These are phyloP conservation scores for Dothidotthia symphoricarpi DNA, from an alignment of 2,329 filamentous ascomycete species.

Conservation along the genomic window DNA sequence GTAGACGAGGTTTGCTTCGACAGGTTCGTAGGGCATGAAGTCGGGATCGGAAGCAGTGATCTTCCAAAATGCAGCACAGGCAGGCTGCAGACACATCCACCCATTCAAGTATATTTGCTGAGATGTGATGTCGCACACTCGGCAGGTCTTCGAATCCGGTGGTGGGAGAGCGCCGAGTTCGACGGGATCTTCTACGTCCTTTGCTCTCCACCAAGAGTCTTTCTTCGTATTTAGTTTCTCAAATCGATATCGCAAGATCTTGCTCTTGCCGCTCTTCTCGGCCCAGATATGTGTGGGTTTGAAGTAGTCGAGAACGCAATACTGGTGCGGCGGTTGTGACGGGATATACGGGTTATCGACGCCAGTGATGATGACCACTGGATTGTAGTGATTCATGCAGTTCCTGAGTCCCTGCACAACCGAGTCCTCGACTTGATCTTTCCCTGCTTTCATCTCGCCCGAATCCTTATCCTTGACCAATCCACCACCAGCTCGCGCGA, in stretches of 20 bases:
- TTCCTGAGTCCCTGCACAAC: slow-evolving; percentile 47
- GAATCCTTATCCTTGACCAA: slow-evolving; percentile 47
- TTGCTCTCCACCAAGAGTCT: slow-evolving; percentile 60
- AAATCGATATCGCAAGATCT: slow-evolving; percentile 57
- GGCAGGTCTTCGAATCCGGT: slow-evolving; percentile 40
- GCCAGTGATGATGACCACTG: slow-evolving; percentile 56
- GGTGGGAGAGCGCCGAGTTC: slow-evolving; percentile 30
- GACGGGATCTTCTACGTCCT: slow-evolving; percentile 27
- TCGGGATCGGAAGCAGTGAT: slow-evolving; percentile 18
- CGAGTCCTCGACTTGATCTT: slow-evolving; percentile 47
- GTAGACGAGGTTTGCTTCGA: slow-evolving; percentile 49
- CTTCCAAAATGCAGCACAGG: slow-evolving; percentile 59
- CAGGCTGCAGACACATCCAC: slow-evolving; percentile 59
- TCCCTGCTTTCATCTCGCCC: slow-evolving; percentile 48
- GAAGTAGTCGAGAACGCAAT: slow-evolving; percentile 68
- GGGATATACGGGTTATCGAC: slow-evolving; percentile 51
- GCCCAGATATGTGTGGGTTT: slow-evolving; percentile 67
- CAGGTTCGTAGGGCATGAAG: slow-evolving; percentile 27
- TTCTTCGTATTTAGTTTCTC: slow-evolving; percentile 51
- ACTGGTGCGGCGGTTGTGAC: slow-evolving; percentile 56
- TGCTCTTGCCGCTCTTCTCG: slow-evolving; percentile 52
- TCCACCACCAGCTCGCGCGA: slow-evolving; percentile 61
- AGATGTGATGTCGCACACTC: slow-evolving; percentile 31
- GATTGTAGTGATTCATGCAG: slow-evolving; percentile 48
- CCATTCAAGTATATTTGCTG: slow-evolving; percentile 46